Conservation (phyloP, 306 rosid genomes). For the Abrus pulchellus region DNA sequence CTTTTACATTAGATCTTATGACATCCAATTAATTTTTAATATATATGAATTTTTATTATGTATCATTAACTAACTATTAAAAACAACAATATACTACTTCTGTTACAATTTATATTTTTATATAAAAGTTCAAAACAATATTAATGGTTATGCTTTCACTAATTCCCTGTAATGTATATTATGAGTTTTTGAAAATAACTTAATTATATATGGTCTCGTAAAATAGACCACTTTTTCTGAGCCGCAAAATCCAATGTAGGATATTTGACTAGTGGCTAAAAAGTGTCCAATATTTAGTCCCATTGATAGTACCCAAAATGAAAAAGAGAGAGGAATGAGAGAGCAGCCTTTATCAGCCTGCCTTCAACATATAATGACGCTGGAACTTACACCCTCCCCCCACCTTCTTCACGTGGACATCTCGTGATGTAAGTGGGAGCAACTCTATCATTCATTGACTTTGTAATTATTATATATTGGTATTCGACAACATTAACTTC, state of each 20-base stretch:
- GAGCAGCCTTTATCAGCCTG: background rate
- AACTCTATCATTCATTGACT: background rate
- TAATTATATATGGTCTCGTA: background rate
- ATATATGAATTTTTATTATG: too few species aligned
- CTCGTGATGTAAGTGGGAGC: constrained; percentile 61
- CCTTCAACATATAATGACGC: constrained; percentile 29
- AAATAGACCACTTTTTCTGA: background rate
- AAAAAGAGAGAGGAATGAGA: background rate
- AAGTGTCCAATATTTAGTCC: background rate
- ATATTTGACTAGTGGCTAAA: background rate
- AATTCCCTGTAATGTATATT: background rate
- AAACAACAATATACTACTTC: too few species aligned
- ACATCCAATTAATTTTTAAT: too few species aligned
- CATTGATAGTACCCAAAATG: constrained; percentile 17
- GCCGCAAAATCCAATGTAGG: background rate
- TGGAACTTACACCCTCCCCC: background rate
- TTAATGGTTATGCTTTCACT: too few species aligned
- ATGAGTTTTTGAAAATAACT: background rate
- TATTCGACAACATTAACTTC: too few species aligned
- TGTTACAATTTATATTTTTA: too few species aligned
- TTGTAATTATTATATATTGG: background rate
- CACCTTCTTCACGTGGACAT: constrained; percentile 77
- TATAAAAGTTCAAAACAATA: too few species aligned
- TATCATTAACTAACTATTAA: too few species aligned
- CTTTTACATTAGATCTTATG: too few species aligned